These are phyloP conservation scores for Quercus bicolor DNA, from an alignment of 306 rosid species.

Conservation along the genomic window DNA sequence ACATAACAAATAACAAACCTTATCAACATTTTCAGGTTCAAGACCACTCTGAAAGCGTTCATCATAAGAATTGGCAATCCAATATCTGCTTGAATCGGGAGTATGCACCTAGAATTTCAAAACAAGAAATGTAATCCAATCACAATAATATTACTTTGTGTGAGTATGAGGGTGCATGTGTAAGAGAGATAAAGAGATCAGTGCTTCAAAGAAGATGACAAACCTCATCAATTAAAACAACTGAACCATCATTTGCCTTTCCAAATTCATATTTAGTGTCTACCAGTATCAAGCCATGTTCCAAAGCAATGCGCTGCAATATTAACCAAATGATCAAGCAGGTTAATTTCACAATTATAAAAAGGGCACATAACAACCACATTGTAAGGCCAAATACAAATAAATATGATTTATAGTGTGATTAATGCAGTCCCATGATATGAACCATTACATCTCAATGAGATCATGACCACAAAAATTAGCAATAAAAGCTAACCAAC, in stretches of 20 bases:
- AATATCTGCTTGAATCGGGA: constrained; percentile 97
- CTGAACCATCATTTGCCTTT: constrained; percentile 78
- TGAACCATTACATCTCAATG: not conserved
- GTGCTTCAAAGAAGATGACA: constrained; percentile 5
- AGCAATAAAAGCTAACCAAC: not conserved
- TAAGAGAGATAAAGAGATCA: not conserved
- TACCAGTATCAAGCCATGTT: constrained; percentile 90
- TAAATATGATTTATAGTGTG: not conserved
- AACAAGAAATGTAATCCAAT: constrained; percentile 6
- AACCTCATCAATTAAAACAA: constrained; percentile 93
- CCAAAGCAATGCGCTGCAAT: constrained; percentile 74
- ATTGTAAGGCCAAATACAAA: not conserved
- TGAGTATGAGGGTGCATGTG: not conserved
- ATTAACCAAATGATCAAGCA: constrained; percentile 26
- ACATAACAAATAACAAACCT: constrained; percentile 44
- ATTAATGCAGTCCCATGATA: not conserved
- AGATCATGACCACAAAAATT: not conserved
- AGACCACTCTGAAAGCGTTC: constrained; percentile 71
- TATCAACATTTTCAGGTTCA: constrained; percentile 95
- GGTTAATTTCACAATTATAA: not conserved
- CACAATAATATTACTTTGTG: constrained; percentile 1
- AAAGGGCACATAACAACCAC: not conserved
- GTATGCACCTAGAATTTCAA: constrained; percentile 73
- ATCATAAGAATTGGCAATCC: constrained; percentile 80
- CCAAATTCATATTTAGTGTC: constrained; percentile 98